A percentile compares a stretch with the other conserved stretches of the same genome.
Evolutionary conservation across 2,329 filamentous ascomycete species (phyloP).

Genomic region (Fusarium papillatum): DNA sequence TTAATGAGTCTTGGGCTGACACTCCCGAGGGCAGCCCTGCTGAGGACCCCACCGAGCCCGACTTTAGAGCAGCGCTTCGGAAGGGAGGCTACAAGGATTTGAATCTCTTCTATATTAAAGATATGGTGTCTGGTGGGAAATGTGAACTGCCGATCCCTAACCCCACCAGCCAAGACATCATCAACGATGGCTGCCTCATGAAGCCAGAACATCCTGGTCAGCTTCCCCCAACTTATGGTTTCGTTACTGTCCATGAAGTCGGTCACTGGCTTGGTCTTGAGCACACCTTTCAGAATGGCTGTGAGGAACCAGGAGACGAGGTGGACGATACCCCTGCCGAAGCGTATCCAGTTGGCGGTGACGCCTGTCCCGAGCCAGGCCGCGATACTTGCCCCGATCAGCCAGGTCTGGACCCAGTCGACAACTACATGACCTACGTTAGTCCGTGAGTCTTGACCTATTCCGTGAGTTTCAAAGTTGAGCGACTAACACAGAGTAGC

Average conservation of each 20-base stretch:
- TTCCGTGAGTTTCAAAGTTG: accelerated
- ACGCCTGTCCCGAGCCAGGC: background rate
- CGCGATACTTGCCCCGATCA: conserved; percentile 25
- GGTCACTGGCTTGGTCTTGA: conserved; percentile 29
- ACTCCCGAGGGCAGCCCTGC: conserved; percentile 1
- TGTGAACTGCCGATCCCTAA: conserved; percentile 22
- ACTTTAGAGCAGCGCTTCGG: conserved; percentile 11
- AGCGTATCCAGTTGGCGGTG: background rate
- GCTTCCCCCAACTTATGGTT: background rate
- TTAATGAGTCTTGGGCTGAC: conserved; percentile 13
- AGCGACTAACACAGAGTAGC: background rate
- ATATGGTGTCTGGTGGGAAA: conserved; percentile 10
- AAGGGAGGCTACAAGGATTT: conserved; percentile 23
- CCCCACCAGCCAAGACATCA: background rate
- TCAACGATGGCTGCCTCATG: conserved; percentile 27
- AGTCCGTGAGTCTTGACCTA: background rate
- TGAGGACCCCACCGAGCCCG: background rate
- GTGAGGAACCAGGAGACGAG: conserved; percentile 21
- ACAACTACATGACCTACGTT: conserved; percentile 29
- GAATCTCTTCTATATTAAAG: conserved; percentile 17
- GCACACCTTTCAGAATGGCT: conserved; percentile 29
- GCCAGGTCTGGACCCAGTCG: conserved; percentile 18
- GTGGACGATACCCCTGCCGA: conserved; percentile 28
- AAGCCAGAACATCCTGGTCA: background rate
- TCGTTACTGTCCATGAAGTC: conserved; percentile 17